Percentiles rank a stretch among this genome's conserved stretches.
Evolutionary conservation across 805 yeast species (phyloP).

Genomic region (Saccharomycopsis javanensis): DNA sequence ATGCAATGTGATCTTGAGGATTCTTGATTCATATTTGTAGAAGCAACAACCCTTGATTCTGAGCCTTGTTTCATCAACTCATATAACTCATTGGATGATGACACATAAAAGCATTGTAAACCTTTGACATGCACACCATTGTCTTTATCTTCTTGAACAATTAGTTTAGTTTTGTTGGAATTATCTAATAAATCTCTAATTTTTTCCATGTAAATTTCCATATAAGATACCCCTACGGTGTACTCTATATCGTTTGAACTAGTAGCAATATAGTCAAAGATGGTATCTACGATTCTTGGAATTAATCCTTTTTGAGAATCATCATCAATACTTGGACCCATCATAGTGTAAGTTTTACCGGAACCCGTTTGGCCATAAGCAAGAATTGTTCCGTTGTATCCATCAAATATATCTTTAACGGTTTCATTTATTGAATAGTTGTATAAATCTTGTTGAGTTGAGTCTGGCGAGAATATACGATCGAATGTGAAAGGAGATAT

Average conservation of each 20-base stretch:
- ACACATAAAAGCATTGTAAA: conserved; percentile 52
- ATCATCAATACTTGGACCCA: conserved; percentile 40
- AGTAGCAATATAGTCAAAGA: conserved; percentile 45
- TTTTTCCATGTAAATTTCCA: conserved; percentile 78
- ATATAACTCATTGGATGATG: conserved; percentile 48
- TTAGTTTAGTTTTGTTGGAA: conserved; percentile 26
- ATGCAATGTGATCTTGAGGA: conserved; percentile 78
- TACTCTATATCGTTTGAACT: conserved; percentile 47
- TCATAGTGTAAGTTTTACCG: conserved; percentile 71
- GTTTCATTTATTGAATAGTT: conserved; percentile 49
- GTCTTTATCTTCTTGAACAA: conserved; percentile 53
- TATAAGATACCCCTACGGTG: conserved; percentile 57
- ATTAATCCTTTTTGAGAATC: conserved; percentile 50
- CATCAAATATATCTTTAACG: conserved; percentile 60
- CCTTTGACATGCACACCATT: conserved; percentile 66
- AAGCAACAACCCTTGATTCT: conserved; percentile 41
- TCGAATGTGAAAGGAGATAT: conserved; percentile 47
- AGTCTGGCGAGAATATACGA: conserved; percentile 42
- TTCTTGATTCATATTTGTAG: conserved; percentile 62
- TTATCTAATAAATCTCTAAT: conserved; percentile 59
- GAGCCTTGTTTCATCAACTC: conserved; percentile 51
- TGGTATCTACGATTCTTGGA: conserved; percentile 58
- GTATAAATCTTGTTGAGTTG: conserved; percentile 51
- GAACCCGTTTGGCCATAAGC: conserved; percentile 78
- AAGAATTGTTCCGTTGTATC: conserved; percentile 68